A percentile compares a stretch with the other conserved stretches of the same genome.
Evolutionary conservation across 331 rosid species (phyloP).

Genomic region (Cydonia oblonga): DNA sequence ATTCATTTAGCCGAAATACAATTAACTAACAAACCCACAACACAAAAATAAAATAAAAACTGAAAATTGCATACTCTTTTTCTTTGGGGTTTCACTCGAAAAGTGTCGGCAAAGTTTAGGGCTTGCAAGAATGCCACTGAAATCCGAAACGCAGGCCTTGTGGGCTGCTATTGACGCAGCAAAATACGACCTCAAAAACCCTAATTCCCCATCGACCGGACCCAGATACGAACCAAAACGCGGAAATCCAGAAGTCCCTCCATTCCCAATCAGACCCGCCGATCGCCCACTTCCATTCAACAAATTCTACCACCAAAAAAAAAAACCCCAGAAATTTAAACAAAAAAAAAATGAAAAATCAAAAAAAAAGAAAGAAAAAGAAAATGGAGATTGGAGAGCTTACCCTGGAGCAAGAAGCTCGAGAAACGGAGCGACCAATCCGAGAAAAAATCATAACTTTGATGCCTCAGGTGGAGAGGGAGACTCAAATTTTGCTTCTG

Average conservation of each 20-base stretch:
- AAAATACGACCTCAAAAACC: conserved; percentile 45
- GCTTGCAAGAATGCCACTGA: conserved; percentile 37
- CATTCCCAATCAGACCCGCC: conserved; percentile 20
- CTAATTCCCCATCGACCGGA: conserved; percentile 38
- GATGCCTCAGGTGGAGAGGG: background rate
- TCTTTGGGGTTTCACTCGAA: conserved; percentile 71
- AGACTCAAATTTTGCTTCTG: background rate
- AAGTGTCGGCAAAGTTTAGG: conserved; percentile 51
- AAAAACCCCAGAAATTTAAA: background rate
- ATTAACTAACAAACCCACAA: background rate
- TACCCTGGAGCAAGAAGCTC: conserved; percentile 54
- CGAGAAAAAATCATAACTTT: conserved; percentile 52
- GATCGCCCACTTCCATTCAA: conserved; percentile 37
- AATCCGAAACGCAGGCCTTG: conserved; percentile 29
- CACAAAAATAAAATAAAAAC: background rate
- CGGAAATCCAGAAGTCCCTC: conserved; percentile 15
- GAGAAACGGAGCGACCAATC: conserved; percentile 58
- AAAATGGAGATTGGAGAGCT: background rate
- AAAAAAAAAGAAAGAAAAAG: background rate
- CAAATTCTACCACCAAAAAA: conserved; percentile 32
- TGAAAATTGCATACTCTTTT: conserved; percentile 43
- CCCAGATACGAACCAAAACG: conserved; percentile 28
- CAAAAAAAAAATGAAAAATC: background rate
- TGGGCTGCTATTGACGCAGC: conserved; percentile 32
- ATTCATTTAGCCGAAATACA: background rate